Evolutionary conservation across 2,329 filamentous ascomycete species (phyloP).

Genomic region (Phyllosticta citribraziliensis): DNA sequence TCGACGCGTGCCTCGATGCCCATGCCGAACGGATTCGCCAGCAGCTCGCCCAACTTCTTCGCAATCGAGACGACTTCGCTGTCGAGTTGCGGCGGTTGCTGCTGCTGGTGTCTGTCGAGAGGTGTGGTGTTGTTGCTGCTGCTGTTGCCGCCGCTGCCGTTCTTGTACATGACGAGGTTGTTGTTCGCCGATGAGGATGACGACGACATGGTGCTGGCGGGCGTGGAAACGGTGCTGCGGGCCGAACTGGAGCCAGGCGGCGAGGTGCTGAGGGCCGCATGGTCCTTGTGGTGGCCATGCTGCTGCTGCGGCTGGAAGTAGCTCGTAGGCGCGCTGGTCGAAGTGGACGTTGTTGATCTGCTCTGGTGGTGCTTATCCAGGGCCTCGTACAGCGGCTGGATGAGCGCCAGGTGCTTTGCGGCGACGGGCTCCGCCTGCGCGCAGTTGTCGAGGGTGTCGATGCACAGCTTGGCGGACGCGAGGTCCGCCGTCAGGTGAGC

Average conservation of each 20-base stretch:
- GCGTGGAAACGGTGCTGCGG: neutral
- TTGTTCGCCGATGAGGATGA: neutral
- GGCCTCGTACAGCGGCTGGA: constrained; percentile 26
- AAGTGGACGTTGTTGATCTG: constrained; percentile 8
- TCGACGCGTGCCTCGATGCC: constrained; percentile 18
- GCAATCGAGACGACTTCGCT: constrained; percentile 26
- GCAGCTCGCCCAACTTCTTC: constrained; percentile 23
- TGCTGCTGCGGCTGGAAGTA: neutral
- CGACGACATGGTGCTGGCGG: neutral
- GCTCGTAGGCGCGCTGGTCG: constrained; percentile 12
- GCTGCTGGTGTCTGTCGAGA: neutral
- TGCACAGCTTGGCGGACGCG: constrained; percentile 23
- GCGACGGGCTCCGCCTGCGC: constrained; percentile 24
- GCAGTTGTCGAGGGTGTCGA: constrained; percentile 26
- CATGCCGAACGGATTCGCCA: constrained; percentile 27
- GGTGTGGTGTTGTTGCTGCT: constrained; percentile 14
- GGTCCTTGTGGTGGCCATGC: neutral
- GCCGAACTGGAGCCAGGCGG: neutral
- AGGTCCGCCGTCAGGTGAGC: constrained; percentile 22
- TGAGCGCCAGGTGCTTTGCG: constrained; percentile 21
- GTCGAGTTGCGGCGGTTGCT: neutral
- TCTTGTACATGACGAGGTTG: neutral
- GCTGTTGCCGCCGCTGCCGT: constrained; percentile 13
- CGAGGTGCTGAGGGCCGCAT: neutral
- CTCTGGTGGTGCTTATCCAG: constrained; percentile 24